Evolutionary conservation across 2,329 filamentous ascomycete genomes (phyloP), one percentile per base, ranked within the genome.

Genomic region (Penicillium sp.): DNA sequence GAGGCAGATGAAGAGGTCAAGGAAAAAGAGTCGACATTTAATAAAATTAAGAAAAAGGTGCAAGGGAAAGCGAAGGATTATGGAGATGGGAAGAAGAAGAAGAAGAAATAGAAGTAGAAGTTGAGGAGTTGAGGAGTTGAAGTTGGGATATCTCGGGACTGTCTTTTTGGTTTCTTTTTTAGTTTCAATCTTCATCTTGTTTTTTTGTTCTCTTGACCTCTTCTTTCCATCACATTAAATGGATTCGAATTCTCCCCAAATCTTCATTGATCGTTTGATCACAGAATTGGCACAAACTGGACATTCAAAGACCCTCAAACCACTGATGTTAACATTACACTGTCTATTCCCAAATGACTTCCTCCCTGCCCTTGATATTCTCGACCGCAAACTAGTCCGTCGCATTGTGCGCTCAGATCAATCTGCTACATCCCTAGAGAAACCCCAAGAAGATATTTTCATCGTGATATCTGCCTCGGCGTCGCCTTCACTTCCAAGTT

Each of bases 291-390:
- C 63, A 17, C 17, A 35, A 25, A 23, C 71, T 31, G 51, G 64
- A 19, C 63, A 71, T 12, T 51, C 70, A 41, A 48, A 67, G 45
- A 50, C 69, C 59, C 57, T 73, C 48, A 83, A 82, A 64, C 80
- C 84, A 49, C 77, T 89, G 17, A 78, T 96, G n/a, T 78, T 91
- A 1, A 91, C 90, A 0, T 83, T 96, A 0, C 93, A 97, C 76
- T 89, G 91, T 35, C 78, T 97, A 15, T 95, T 95, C 69, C 92
- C 92, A 0, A 85, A 86, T 62, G 84, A 91, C 54, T 78, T 97
- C 2, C 86, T 97, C 1, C 90, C 91, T 3, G 91, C 93, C 0
- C 81, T 99, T 3, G 93, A 97, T 73, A 81, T 97, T 0, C 81
- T 99, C 0, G 94, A 99, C 73, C 84, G 91, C 27, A 78, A 82